phyloP scores from a whole-genome alignment of 768 basidiomycete genomes.

The Trichaptum fuscoviolaceum region DNA sequence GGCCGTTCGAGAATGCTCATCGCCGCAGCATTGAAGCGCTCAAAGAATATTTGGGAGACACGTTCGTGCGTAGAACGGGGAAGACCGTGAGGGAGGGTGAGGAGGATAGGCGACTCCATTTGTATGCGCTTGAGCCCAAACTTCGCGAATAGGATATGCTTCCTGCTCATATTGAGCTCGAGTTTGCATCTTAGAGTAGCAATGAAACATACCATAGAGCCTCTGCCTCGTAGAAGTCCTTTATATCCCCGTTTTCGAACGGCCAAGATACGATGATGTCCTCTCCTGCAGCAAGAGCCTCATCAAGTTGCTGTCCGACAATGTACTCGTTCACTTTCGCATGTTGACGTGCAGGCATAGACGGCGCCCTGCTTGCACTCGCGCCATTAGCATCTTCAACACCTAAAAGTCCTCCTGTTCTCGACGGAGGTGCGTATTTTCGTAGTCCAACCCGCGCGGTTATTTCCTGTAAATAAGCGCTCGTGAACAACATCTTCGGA shows the following conservation, averaged over 20 bases:
- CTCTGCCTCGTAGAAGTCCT: slow-evolving; percentile 81
- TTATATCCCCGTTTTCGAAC: slow-evolving; percentile 65
- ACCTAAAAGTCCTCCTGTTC: slow-evolving; percentile 27
- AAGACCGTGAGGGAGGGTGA: slow-evolving; percentile 62
- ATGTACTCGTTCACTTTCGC: slow-evolving; percentile 73
- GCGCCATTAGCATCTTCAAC: slow-evolving; percentile 24
- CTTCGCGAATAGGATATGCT: slow-evolving; percentile 71
- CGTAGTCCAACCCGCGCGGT: slow-evolving; percentile 77
- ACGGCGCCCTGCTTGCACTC: slow-evolving; percentile 40
- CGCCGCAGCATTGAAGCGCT: slow-evolving; percentile 86
- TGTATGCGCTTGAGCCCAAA: slow-evolving; percentile 75
- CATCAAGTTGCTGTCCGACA: slow-evolving; percentile 75
- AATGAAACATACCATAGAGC: slow-evolving; percentile 70
- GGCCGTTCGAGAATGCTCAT: slow-evolving; percentile 79
- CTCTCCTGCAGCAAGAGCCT: slow-evolving; percentile 68
- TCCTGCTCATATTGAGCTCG: slow-evolving; percentile 46
- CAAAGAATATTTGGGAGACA: slow-evolving; percentile 83
- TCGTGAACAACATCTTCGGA: background rate
- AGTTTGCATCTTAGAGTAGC: background rate
- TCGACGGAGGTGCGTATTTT: slow-evolving; percentile 25
- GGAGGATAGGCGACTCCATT: slow-evolving; percentile 82
- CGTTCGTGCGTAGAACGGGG: slow-evolving; percentile 65
- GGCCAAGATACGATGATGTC: slow-evolving; percentile 79
- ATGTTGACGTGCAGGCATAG: slow-evolving; percentile 39
- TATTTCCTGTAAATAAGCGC: slow-evolving; percentile 50